Base-by-base conservation (phyloP, 371 early-diverging fungal genomes). In the Apophysomyces variabilis region DNA sequence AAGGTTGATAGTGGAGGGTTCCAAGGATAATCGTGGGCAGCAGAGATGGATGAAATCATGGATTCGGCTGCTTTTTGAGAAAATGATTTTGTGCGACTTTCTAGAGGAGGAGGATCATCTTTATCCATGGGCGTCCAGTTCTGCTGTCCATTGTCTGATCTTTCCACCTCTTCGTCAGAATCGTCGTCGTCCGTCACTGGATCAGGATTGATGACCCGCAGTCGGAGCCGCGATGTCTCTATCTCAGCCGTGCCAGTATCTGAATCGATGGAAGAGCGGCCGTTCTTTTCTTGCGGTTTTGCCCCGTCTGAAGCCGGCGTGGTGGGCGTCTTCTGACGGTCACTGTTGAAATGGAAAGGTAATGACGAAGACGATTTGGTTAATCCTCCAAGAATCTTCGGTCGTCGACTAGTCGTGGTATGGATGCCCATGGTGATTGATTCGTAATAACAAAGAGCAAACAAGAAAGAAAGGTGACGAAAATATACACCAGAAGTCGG, bases 141-240 rank as follows among this genome's bases (percentile, higher is more conserved):
- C 26, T 35, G 35, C n/a, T 61, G 21, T 38, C 46, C 43, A 16
- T n/a, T 41, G n/a, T 44, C 36, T 14, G n/a, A 13, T 7, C 21
- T 32, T 38, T 66, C 59, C 21, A 60, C 66, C 0, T 60, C 66
- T 21, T 68, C 68, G 32, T 64, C 32, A 26, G 32, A 26, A 26
- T 26, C 64, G 0, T 64, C 64, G 13, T 57, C 61, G 32, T 57
- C 57, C 18, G 56, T 60, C 7, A 64, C 64, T 35, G 71, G 71
- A 65, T 71, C 71, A 26, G 71, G 71, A 58, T 71, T 71, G 62
- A 71, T 71, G n/a, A 71, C 71, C 35, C 71, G 56, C 9, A 71
- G 59, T 6, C 21, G 54, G 21, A 50, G 54, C 5, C 21, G 54
- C 16, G n/a, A 21, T 5, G 21, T 50, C 54, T 50, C 54, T 50